Evolutionary conservation across 768 basidiomycete genomes (phyloP).

Genomic region (Favolaschia claudopus): DNA sequence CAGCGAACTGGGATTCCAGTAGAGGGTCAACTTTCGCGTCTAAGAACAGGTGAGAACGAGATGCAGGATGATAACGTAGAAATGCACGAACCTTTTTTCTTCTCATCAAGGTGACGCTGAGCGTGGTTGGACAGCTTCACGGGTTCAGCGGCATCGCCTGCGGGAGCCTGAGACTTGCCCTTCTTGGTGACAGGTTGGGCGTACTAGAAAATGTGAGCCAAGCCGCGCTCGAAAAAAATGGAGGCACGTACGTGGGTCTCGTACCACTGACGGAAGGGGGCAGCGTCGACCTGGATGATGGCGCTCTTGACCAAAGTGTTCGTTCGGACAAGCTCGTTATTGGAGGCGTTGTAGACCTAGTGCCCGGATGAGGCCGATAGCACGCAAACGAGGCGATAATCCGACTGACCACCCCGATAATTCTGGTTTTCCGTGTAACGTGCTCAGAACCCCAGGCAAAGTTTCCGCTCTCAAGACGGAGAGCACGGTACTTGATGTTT

Average conservation of each 20-base stretch:
- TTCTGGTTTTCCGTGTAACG: slow-evolving; percentile 92
- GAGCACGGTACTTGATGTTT: slow-evolving; percentile 93
- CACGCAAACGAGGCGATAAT: slow-evolving; percentile 41
- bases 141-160: slow-evolving; percentile 59
- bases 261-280: slow-evolving; percentile 99
- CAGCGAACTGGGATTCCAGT: slow-evolving; percentile 89
- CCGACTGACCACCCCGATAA: slow-evolving; percentile 85
- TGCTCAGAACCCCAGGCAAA: slow-evolving; percentile 99
- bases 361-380: slow-evolving; percentile 4
- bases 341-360: slow-evolving; percentile 97
- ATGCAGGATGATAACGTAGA: background rate
- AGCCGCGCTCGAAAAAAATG: slow-evolving; percentile 4
- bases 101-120: slow-evolving; percentile 85
- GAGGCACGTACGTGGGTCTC: slow-evolving; percentile 86
- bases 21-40: slow-evolving; percentile 92
- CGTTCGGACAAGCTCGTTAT: slow-evolving; percentile 99
- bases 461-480: slow-evolving; percentile 96
- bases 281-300: slow-evolving; percentile 97
- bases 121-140: slow-evolving; percentile 92
- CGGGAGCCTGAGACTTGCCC: slow-evolving; percentile 66
- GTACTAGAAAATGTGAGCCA: slow-evolving; percentile 63
- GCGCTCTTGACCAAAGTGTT: slow-evolving; percentile 98
- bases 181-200: slow-evolving; percentile 94
- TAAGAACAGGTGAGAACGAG: slow-evolving; percentile 35
- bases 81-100: slow-evolving; percentile 78